Conservation (phyloP, 306 rosid species). For the Macrotyloma uniflorum region DNA sequence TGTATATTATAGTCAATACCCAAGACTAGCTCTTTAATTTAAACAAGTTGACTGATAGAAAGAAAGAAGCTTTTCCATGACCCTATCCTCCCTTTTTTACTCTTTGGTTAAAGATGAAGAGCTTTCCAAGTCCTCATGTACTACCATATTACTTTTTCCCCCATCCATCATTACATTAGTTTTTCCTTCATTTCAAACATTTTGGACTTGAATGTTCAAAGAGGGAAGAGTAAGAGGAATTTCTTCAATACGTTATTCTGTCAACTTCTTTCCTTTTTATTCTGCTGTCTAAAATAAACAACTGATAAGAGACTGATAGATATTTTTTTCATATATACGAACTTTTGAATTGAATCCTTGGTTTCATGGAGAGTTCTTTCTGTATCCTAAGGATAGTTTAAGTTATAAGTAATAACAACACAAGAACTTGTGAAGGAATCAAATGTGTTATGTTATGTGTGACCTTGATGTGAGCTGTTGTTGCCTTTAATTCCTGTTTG, state of each 20-base stretch:
- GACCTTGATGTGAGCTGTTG: conserved; percentile 4
- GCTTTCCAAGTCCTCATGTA: background rate
- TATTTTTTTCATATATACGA: no score
- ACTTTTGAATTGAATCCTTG: background rate
- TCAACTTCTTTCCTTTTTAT: background rate
- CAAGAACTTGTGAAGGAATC: background rate
- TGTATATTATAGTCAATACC: conserved; percentile 35
- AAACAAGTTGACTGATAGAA: conserved; percentile 34
- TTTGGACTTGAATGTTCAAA: conserved; percentile 15
- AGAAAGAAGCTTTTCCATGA: conserved; percentile 23
- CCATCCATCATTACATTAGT: background rate
- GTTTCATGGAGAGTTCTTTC: background rate
- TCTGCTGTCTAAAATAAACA: background rate
- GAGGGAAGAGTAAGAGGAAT: background rate
- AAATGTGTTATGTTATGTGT: background rate
- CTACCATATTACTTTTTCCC: conserved; percentile 8
- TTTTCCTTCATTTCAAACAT: conserved; percentile 20
- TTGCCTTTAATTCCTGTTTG: conserved; percentile 18
- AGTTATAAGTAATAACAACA: conserved; percentile 8
- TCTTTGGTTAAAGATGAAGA: conserved; percentile 34
- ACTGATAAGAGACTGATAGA: no score
- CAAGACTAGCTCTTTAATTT: conserved; percentile 27
- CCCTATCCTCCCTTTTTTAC: conserved; percentile 20
- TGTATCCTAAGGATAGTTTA: background rate
- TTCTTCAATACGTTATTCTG: background rate